Evolutionary conservation across 257 asterid species (phyloP).

Genomic region (Solanum sparsipilum): DNA sequence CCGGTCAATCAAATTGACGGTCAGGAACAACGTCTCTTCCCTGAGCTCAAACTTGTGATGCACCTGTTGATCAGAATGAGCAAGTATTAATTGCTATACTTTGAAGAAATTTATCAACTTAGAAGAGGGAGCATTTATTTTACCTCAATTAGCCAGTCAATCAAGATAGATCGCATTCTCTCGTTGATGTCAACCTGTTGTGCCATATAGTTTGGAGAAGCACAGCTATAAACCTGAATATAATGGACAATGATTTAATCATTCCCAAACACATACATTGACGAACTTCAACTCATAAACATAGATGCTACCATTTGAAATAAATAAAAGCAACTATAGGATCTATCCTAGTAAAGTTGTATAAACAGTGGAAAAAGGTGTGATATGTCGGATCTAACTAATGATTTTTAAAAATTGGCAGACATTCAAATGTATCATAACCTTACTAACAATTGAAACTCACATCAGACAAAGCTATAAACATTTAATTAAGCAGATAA

Average conservation of each 20-base stretch:
- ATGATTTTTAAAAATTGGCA: neutral
- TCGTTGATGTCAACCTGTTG: conserved; percentile 79
- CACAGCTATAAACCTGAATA: conserved; percentile 58
- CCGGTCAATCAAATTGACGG: conserved; percentile 73
- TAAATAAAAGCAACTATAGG: neutral
- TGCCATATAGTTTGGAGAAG: conserved; percentile 68
- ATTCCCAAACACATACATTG: neutral
- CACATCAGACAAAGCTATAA: neutral
- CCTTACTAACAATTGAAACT: neutral
- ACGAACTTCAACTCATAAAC: neutral
- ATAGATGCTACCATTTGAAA: neutral
- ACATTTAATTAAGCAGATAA: neutral
- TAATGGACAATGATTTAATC: neutral
- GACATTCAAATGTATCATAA: neutral
- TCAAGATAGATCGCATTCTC: conserved; percentile 75
- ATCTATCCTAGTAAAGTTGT: neutral
- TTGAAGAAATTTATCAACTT: neutral
- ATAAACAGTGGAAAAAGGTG: neutral
- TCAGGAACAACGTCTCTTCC: conserved; percentile 72
- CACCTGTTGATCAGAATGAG: conserved; percentile 35
- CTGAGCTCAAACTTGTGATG: conserved; percentile 91
- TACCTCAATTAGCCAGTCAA: conserved; percentile 96
- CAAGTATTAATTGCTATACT: neutral
- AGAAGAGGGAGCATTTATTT: neutral
- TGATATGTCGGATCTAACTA: neutral